Percentiles rank a stretch among this genome's conserved stretches.
Evolutionary conservation across 345 rosid genomes (phyloP).

Genomic region (Kandelia obovata): DNA sequence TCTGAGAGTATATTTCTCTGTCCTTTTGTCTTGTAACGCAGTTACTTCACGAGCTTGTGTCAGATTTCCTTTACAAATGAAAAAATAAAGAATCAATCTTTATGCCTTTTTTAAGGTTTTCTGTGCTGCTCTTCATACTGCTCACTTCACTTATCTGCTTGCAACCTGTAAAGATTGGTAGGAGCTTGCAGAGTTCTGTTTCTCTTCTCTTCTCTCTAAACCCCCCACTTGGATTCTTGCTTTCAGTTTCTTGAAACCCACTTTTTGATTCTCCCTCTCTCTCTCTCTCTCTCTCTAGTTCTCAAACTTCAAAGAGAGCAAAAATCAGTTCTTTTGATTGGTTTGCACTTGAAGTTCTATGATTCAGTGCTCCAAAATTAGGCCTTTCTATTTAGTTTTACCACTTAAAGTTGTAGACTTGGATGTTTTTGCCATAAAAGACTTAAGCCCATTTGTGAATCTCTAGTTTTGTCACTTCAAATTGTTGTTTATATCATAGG

Average conservation of each 20-base stretch:
- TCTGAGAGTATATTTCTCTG: slow-evolving; percentile 1
- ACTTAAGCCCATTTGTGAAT: background rate
- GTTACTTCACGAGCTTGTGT: slow-evolving; percentile 84
- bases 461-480: background rate
- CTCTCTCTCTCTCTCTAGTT: background rate
- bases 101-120: slow-evolving; percentile 20
- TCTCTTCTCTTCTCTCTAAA: slow-evolving; percentile 8
- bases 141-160: slow-evolving; percentile 46
- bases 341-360: slow-evolving; percentile 6
- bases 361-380: slow-evolving; percentile 18
- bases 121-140: slow-evolving; percentile 16
- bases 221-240: slow-evolving; percentile 11
- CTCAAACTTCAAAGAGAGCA: slow-evolving; percentile 11
- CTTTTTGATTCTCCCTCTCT: slow-evolving; percentile 16
- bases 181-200: slow-evolving; percentile 18
- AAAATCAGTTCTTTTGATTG: background rate
- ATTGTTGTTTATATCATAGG: too few species aligned
- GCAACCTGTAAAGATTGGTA: slow-evolving; percentile 59
- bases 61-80: slow-evolving; percentile 46
- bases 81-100: slow-evolving; percentile 14
- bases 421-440: background rate
- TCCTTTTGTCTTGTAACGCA: slow-evolving; percentile 73
- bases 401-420: slow-evolving; percentile 21
- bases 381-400: slow-evolving; percentile 10
- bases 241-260: slow-evolving; percentile 26